These are phyloP conservation scores for Teratosphaeria zuluensis DNA, from an alignment of 2,329 filamentous ascomycete genomes.

Conservation along the genomic window DNA sequence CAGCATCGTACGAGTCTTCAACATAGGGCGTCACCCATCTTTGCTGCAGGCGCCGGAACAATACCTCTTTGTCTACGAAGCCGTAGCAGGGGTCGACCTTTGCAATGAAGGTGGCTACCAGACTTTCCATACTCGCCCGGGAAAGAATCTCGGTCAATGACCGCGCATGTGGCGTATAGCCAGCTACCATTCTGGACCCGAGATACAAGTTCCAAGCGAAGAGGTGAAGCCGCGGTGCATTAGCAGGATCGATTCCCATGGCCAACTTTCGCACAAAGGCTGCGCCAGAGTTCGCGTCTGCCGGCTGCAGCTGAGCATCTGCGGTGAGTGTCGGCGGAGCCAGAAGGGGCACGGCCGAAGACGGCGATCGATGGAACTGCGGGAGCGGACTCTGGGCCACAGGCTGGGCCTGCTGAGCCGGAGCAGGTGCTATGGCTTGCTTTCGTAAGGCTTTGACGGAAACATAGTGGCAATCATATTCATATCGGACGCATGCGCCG, in stretches of 20 bases:
- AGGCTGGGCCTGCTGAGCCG: constrained; percentile 12
- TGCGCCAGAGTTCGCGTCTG: constrained; percentile 46
- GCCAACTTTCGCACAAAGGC: constrained; percentile 43
- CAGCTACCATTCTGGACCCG: constrained; percentile 9
- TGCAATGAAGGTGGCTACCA: constrained; percentile 40
- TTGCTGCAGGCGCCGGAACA: constrained; percentile 25
- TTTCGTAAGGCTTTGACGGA: constrained; percentile 4
- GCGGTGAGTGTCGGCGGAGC: constrained; percentile 2
- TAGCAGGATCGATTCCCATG: constrained; percentile 40
- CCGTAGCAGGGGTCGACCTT: constrained; percentile 43
- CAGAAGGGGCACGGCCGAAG: constrained; percentile 1
- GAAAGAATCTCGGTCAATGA: constrained; percentile 37
- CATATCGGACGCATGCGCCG: constrained; percentile 40
- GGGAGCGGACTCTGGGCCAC: constrained; percentile 9
- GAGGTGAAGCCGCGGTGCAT: constrained; percentile 40
- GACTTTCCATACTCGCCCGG: constrained; percentile 33
- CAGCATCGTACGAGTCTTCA: constrained; percentile 31
- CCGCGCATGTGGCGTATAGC: background rate
- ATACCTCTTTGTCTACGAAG: constrained; percentile 28
- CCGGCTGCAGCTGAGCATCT: constrained; percentile 23
- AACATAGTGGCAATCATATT: constrained; percentile 40
- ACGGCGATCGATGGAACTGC: constrained; percentile 1
- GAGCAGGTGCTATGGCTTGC: constrained; percentile 13
- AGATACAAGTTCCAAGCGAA: constrained; percentile 44
- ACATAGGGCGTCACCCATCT: constrained; percentile 22